phyloP scores from a whole-genome alignment of 371 early-diverging fungal species.

The Mortierella sp. region DNA sequence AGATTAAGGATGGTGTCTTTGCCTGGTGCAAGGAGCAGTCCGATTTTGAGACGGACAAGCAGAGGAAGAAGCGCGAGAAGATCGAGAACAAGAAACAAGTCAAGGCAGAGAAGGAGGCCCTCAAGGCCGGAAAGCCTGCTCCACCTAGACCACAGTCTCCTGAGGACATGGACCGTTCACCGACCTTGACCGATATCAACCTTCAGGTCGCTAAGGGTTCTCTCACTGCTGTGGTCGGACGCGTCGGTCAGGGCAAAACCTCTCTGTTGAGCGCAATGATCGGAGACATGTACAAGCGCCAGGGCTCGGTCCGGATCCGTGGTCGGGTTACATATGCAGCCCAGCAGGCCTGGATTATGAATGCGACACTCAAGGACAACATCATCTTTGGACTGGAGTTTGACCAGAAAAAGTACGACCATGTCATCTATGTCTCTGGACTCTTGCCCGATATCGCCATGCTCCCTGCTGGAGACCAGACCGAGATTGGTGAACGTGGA shows the following conservation, averaged over 20 bases:
- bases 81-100: constrained; percentile 25
- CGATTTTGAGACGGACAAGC: constrained; percentile 30
- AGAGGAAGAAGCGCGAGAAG: constrained; percentile 25
- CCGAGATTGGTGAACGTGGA: constrained; percentile 70
- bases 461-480: constrained; percentile 75
- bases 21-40: constrained; percentile 38
- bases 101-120: constrained; percentile 11
- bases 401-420: constrained; percentile 62
- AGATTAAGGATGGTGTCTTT: constrained; percentile 36
- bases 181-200: constrained; percentile 32
- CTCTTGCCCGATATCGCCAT: constrained; percentile 73
- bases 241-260: constrained; percentile 65
- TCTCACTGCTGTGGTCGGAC: constrained; percentile 59
- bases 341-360: constrained; percentile 70
- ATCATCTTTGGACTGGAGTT: constrained; percentile 64
- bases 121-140: constrained; percentile 26
- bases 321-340: constrained; percentile 62
- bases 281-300: constrained; percentile 61
- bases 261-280: constrained; percentile 58
- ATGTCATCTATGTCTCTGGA: constrained; percentile 66
- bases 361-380: constrained; percentile 66
- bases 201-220: constrained; percentile 21
- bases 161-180: constrained; percentile 19
- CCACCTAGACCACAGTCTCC: constrained; percentile 13
- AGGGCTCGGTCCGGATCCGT: constrained; percentile 46